Evolutionary conservation across 2,329 filamentous ascomycete species (phyloP), one percentile per base, ranked within the genome.

Genomic region (Cladosporium colombiae): DNA sequence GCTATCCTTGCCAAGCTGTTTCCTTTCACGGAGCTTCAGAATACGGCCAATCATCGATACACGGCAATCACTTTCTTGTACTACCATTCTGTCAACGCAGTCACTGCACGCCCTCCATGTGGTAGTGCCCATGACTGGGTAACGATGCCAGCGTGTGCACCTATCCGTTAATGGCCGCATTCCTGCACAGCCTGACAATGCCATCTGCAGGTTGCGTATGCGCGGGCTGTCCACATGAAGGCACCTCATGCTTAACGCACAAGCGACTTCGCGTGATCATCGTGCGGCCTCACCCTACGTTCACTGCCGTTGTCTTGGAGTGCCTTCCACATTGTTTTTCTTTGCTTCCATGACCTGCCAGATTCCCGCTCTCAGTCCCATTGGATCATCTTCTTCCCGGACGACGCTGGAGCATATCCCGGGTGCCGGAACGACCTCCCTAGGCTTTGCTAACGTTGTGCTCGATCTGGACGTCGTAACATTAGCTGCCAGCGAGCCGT

Each of bases 141-240:
- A 53, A 59, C 33, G 29, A 40, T 60, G 63, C 31, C 56, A 60
- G 56, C 49, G n/a, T 65, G 63, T 31, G 63, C 63, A 44, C 33
- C 56, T 60, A 37, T 23, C 63, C 63, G 63, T 44, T 52, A 46
- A 50, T 55, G 50, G 55, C 23, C 63, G 57, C 49, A 25, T 53
- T 44, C 18, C 63, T 60, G 56, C 63, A 65, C 55, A 59, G 56
- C 63, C 63, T 60, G 63, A 65, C 63, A 65, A 65, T 65, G 63
- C 63, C 61, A 35, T 65, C 63, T 65, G 63, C 63, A 40, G 63
- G 46, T 23, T 60, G 49, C 61, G n/a, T 63, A 63, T 63, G 61
- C 50, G 61, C 61, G 50, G 61, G 33, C 61, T 35, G 50, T 31
- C 50, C 53, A 52, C 35, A 44, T 29, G 50, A 56, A 46, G 49